phyloP scores from a whole-genome alignment of 768 basidiomycete genomes.

The Suillus hirtellus region DNA sequence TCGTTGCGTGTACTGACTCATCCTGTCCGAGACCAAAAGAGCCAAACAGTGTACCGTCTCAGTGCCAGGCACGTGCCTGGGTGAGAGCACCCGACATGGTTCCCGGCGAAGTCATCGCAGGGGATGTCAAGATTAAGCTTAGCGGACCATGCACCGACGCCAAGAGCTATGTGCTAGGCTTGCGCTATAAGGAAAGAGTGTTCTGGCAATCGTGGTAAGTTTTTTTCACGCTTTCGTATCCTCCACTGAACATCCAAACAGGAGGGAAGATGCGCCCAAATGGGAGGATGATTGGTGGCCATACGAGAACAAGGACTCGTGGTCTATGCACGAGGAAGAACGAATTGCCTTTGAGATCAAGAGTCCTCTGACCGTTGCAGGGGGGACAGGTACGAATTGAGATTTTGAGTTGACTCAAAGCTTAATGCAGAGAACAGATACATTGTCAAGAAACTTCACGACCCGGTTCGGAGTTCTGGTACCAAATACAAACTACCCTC shows the following conservation, averaged over 20 bases:
- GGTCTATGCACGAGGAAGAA: slow-evolving; percentile 23
- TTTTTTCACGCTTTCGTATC: not conserved
- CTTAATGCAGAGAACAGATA: not conserved
- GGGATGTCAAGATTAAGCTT: slow-evolving; percentile 6
- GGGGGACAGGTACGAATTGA: not conserved
- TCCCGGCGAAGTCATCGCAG: not conserved
- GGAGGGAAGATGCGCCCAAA: slow-evolving; percentile 3
- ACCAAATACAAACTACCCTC: slow-evolving; percentile 26
- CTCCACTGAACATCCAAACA: not conserved
- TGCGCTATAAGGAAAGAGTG: slow-evolving; percentile 7
- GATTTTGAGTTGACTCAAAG: slow-evolving; percentile 10
- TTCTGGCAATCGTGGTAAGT: slow-evolving; percentile 3
- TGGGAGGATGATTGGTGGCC: not conserved
- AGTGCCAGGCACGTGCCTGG: slow-evolving; percentile 6
- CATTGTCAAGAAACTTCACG: not conserved
- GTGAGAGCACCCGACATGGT: slow-evolving; percentile 11
- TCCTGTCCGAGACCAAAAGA: not conserved
- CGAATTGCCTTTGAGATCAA: slow-evolving; percentile 19
- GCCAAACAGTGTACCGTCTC: not conserved
- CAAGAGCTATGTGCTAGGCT: not conserved
- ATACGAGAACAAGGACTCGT: slow-evolving; percentile 16
- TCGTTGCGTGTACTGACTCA: not conserved
- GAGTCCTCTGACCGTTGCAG: not conserved
- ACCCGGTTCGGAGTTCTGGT: slow-evolving; percentile 18
- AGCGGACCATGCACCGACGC: not conserved